Conservation (phyloP, 352 stramenopile genomes). For the Globisporangium iwayamae region DNA sequence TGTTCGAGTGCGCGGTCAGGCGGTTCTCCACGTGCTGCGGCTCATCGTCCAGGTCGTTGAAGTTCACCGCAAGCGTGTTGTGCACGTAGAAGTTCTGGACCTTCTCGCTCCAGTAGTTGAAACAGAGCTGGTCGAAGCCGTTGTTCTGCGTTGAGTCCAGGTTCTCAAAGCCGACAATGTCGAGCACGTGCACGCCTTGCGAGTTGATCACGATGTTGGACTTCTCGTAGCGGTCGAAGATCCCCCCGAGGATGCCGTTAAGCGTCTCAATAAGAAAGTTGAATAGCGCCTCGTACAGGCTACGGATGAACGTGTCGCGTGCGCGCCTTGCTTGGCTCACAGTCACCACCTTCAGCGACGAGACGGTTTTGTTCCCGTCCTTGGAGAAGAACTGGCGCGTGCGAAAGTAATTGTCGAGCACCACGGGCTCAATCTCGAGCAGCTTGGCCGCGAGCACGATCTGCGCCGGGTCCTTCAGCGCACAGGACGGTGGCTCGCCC, state of each 20-base stretch:
- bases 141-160: slow-evolving; percentile 47
- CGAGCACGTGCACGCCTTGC: slow-evolving; percentile 76
- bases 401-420: slow-evolving; percentile 85
- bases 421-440: slow-evolving; percentile 72
- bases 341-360: slow-evolving; percentile 80
- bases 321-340: slow-evolving; percentile 66
- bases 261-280: slow-evolving; percentile 76
- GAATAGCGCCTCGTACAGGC: slow-evolving; percentile 76
- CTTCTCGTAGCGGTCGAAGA: slow-evolving; percentile 83
- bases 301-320: slow-evolving; percentile 75
- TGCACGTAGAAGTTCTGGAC: slow-evolving; percentile 79
- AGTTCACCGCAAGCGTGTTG: slow-evolving; percentile 65
- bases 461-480: slow-evolving; percentile 59
- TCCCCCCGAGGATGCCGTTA: slow-evolving; percentile 75
- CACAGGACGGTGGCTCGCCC: slow-evolving; percentile 44
- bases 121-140: slow-evolving; percentile 76
- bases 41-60: slow-evolving; percentile 54
- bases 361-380: slow-evolving; percentile 69
- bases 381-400: slow-evolving; percentile 80
- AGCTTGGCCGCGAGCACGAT: slow-evolving; percentile 66
- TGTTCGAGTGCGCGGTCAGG: slow-evolving; percentile 48
- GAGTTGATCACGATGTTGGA: slow-evolving; percentile 80
- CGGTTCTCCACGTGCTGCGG: slow-evolving; percentile 62
- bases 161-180: slow-evolving; percentile 76
- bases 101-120: slow-evolving; percentile 87